phyloP scores from a whole-genome alignment of 2,329 filamentous ascomycete species.

The Diaporthe batatas region DNA sequence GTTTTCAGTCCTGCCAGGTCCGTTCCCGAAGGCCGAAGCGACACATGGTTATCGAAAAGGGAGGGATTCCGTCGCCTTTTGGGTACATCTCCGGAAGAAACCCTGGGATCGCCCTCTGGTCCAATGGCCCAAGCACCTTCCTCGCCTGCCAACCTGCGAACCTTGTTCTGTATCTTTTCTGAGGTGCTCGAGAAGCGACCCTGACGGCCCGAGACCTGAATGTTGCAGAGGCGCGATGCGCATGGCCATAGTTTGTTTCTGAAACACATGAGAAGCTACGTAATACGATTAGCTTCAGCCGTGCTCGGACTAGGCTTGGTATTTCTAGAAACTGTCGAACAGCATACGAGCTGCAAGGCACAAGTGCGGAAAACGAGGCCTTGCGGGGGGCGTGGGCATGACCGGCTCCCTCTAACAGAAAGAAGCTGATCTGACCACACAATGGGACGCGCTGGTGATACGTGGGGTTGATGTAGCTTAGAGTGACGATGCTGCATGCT shows the following conservation, averaged over 20 bases:
- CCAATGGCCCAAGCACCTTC: constrained; percentile 1
- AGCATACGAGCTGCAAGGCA: constrained; percentile 44
- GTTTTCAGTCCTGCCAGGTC: constrained; percentile 30
- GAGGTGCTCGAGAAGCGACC: constrained; percentile 3
- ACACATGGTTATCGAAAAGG: constrained; percentile 11
- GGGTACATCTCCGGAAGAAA: not conserved
- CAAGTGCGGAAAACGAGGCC: constrained; percentile 28
- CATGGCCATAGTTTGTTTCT: constrained; percentile 8
- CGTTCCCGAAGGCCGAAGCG: constrained; percentile 30
- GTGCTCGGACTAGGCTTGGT: constrained; percentile 11
- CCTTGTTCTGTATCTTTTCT: not conserved
- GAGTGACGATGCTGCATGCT: constrained; percentile 34
- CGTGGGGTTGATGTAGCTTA: constrained; percentile 34
- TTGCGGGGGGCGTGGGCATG: not conserved
- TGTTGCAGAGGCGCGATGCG: constrained; percentile 18
- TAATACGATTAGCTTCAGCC: constrained; percentile 24
- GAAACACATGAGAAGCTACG: constrained; percentile 27
- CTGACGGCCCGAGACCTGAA: not conserved
- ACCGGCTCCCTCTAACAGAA: constrained; percentile 18
- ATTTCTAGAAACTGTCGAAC: constrained; percentile 36
- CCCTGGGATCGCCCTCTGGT: not conserved
- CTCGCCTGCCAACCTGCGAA: too few relatives aligned
- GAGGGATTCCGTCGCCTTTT: not conserved
- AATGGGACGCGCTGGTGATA: constrained; percentile 36
- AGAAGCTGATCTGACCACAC: constrained; percentile 16